phyloP scores from a whole-genome alignment of 2,329 filamentous ascomycete species.

The Geosmithia flava region DNA sequence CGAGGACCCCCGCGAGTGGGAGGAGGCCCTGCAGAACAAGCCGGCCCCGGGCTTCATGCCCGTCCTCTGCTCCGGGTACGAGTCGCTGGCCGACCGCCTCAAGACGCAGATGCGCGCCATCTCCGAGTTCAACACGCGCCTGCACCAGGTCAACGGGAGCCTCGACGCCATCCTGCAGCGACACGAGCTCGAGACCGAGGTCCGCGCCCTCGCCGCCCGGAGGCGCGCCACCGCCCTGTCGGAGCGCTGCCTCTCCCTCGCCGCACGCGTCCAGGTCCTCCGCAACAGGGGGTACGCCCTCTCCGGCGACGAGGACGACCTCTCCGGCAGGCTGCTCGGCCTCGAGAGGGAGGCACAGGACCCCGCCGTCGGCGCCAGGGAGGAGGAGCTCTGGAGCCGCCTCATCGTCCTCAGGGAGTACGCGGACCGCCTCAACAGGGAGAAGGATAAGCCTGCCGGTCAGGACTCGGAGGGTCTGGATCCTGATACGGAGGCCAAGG shows the following conservation, averaged over 20 bases:
- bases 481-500: conserved; percentile 57
- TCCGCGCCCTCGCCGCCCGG: conserved; percentile 59
- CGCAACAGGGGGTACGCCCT: conserved; percentile 73
- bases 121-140: conserved; percentile 53
- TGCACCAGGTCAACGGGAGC: conserved; percentile 70
- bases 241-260: conserved; percentile 61
- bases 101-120: conserved; percentile 60
- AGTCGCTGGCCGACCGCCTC: conserved; percentile 58
- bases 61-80: conserved; percentile 63
- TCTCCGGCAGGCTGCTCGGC: conserved; percentile 57
- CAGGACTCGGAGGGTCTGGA: conserved; percentile 46
- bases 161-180: conserved; percentile 60
- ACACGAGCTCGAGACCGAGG: conserved; percentile 66
- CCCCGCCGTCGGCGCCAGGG: conserved; percentile 59
- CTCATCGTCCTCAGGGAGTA: conserved; percentile 65
- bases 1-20: conserved; percentile 71
- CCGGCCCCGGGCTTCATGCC: conserved; percentile 67
- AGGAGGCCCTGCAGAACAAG: conserved; percentile 70
- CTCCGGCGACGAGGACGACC: conserved; percentile 65
- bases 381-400: conserved; percentile 78
- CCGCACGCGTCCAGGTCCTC: conserved; percentile 69
- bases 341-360: conserved; percentile 62
- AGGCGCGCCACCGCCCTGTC: conserved; percentile 61
- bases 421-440: conserved; percentile 58
- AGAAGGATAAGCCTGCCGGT: conserved; percentile 56